Evolutionary conservation across 202 grass and related monocot genomes (phyloP), one percentile per base, ranked within the genome.

Genomic region (Setaria italica): DNA sequence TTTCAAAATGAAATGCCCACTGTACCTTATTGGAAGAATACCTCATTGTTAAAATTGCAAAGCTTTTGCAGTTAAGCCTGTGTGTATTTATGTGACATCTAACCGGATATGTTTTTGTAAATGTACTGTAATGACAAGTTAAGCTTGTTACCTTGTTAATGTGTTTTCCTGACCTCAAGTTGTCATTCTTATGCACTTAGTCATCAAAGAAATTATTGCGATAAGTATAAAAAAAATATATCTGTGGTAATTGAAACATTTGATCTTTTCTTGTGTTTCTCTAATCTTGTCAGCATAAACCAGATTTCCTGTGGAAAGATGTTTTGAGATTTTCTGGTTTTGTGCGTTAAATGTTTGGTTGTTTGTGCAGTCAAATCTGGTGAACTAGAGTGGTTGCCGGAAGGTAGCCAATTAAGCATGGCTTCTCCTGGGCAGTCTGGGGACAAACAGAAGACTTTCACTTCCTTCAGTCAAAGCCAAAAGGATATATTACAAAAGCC

Each of bases 331-430:
- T 74, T 84, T 79, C 41, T 82, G 29, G 20, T 45, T 48, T 57
- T 72, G 12, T 72, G 33, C 6, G 14, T 77, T 90, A 21, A 83
- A 72, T 66, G 39, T 17, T 85, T 87, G 77, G 46, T 62, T 87
- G 29, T 55, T 32, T 90, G 34, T 72, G 25, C 93, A 99, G 96
- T 99, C 46, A 99, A 89, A 80, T 94, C 96, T 86, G 77, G 82
- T 88, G 86, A 92, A 74, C 87, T 99, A 43, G 79, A 99, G 74
- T 99, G 96, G 96, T 83, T 99, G 74, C 93, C 93, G 78, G 92
- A 95, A 88, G 96, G 96, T 58, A 94, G 96, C 79, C 91, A 99
- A 87, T 83, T 99, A 80, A 77, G 85, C 67, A 87, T 87, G 84
- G 30, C 74, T 69, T 80, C 90, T 64, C 67, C 86, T 79, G 75